These are phyloP conservation scores for Ochromonas danica DNA, from an alignment of 108 stramenopile genomes.

Conservation along the genomic window DNA sequence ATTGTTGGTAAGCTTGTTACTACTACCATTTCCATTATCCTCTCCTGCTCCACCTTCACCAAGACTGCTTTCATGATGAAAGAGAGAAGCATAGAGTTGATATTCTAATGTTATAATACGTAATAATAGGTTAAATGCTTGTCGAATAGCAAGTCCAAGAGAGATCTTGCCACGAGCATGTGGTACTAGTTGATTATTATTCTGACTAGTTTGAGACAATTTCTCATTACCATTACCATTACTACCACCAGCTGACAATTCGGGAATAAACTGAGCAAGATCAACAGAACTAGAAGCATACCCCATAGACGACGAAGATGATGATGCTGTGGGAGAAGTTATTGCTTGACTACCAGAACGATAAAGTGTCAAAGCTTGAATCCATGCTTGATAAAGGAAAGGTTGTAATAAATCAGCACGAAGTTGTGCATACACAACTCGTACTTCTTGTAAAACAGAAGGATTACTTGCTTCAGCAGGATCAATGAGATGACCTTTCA, in stretches of 20 bases:
- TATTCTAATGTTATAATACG: not conserved
- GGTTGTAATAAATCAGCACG: not conserved
- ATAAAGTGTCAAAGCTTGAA: not conserved
- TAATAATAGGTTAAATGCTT: not conserved
- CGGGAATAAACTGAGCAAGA: no score
- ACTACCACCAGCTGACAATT: no score
- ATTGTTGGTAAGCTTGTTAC: no score
- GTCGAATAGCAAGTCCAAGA: not conserved
- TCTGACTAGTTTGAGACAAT: not conserved
- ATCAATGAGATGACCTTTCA: not conserved
- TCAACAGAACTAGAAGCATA: not conserved
- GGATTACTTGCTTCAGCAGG: not conserved
- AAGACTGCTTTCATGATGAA: no score
- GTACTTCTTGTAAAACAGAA: not conserved
- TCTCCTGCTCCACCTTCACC: no score
- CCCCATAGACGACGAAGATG: no score
- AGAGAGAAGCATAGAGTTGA: conserved; percentile 3
- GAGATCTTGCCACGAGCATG: not conserved
- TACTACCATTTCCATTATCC: no score
- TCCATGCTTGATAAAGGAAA: not conserved
- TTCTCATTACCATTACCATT: no score
- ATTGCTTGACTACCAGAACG: not conserved
- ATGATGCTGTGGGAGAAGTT: no score
- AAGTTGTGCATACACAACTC: not conserved
- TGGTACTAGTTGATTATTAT: not conserved